Evolutionary conservation across 1,284 basidiomycete genomes (phyloP).

Genomic region (Fistulinella staudtii): DNA sequence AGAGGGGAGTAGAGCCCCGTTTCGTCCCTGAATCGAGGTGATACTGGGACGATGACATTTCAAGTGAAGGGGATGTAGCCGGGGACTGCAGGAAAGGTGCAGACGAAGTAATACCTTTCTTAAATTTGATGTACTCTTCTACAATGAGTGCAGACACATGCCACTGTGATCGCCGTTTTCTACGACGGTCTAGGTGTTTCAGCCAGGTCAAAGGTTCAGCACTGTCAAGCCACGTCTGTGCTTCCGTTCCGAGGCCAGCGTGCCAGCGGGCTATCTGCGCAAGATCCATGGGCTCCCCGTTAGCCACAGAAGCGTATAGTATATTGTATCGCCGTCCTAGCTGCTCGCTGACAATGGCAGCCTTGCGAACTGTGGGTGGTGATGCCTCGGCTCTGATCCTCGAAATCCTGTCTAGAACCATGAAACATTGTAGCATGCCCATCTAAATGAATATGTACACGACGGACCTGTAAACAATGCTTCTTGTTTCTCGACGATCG

Average conservation of each 20-base stretch:
- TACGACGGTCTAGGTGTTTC: conserved; percentile 53
- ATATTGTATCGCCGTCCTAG: conserved; percentile 58
- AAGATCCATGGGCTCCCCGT: conserved; percentile 41
- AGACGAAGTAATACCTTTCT: conserved; percentile 47
- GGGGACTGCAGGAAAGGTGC: conserved; percentile 30
- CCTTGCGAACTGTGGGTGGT: conserved; percentile 56
- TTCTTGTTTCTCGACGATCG: conserved; percentile 48
- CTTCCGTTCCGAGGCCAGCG: conserved; percentile 40
- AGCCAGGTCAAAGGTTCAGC: conserved; percentile 69
- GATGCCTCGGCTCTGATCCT: conserved; percentile 49
- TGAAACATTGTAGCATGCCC: not conserved
- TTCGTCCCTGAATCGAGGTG: conserved; percentile 11
- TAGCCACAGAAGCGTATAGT: conserved; percentile 40
- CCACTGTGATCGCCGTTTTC: conserved; percentile 47
- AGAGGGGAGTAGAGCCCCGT: conserved; percentile 27
- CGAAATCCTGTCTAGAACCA: conserved; percentile 51
- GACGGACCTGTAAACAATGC: conserved; percentile 44
- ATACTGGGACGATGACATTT: conserved; percentile 33
- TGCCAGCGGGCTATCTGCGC: conserved; percentile 58
- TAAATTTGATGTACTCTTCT: conserved; percentile 51
- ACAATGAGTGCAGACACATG: conserved; percentile 62
- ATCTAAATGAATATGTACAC: conserved; percentile 2
- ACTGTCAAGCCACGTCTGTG: conserved; percentile 50
- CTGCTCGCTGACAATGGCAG: conserved; percentile 63
- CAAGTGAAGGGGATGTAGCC: conserved; percentile 30